Evolutionary conservation across 2,329 filamentous ascomycete genomes (phyloP), one percentile per base, ranked within the genome.

Genomic region (Fusarium drepaniforme): DNA sequence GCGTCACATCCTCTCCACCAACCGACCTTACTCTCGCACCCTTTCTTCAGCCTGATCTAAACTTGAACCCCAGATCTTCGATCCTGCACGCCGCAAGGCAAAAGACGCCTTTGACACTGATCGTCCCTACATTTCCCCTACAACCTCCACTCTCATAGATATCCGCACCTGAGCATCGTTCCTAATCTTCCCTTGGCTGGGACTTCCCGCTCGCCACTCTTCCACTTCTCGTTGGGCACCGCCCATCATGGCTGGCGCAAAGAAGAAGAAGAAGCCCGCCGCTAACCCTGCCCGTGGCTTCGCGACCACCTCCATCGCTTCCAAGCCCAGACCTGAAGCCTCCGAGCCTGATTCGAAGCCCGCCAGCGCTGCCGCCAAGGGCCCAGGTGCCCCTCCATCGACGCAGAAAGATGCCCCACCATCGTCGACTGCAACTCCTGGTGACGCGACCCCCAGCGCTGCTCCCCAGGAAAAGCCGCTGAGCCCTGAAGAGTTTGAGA

Each of bases 191-290:
- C 30, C n/a, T 33, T 57, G 37, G 38, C 28, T 56, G 62, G 46
- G 64, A 51, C 71, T 59, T 37, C 44, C n/a, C 21, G 21, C 46
- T 67, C 56, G 28, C 46, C 49, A 25, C 40, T 59, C 30, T 37
- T 30, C 49, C 25, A n/a, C 28, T 44, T 37, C 63, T 18, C 42
- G 38, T 67, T 68, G 44, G 40, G 68, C 38, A 60, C 53, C n/a
- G 33, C 35, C 64, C 75, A 79, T 73, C 75, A 96, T 96, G 94
- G 93, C 93, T 67, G 88, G 87, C 51, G 84, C 86, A 70, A 92
- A 94, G 84, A 98, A 97, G 86, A 98, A 98, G 86, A 97, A 95
- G 88, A 98, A 98, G 89, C 89, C 93, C 66, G 90, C 91, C 30
- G 90, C 93, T 37, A 98, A 98, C 83, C 94, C 96, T 70, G 95